Evolutionary conservation across 164 flowering plant species (phyloP).

Genomic region (Brasenia schreberi): DNA sequence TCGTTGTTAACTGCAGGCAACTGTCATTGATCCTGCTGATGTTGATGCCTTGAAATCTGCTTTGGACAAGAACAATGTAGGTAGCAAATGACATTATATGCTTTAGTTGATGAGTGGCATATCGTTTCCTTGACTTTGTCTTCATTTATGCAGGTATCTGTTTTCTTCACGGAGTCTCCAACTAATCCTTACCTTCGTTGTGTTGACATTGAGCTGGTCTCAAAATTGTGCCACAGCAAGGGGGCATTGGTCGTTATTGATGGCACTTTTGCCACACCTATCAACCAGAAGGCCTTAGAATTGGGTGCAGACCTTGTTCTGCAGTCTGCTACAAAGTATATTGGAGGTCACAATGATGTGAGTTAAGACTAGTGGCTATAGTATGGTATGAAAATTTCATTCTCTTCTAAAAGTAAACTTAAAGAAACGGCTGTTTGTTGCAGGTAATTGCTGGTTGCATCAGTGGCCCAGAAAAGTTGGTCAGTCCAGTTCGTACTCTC

Average conservation of each 20-base stretch:
- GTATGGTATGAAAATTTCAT: not conserved
- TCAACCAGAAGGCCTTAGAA: slow-evolving; percentile 89
- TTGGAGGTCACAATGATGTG: slow-evolving; percentile 95
- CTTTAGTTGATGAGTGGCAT: not conserved
- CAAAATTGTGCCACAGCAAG: slow-evolving; percentile 76
- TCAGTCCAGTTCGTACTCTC: slow-evolving; percentile 52
- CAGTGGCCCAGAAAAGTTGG: slow-evolving; percentile 62
- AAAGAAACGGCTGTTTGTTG: not conserved
- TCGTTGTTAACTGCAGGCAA: slow-evolving; percentile 43
- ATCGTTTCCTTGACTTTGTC: not conserved
- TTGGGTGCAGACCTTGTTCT: slow-evolving; percentile 93
- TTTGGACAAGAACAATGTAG: slow-evolving; percentile 54
- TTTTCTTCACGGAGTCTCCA: slow-evolving; percentile 97
- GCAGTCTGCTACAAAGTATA: slow-evolving; percentile 87
- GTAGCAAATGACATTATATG: slow-evolving; percentile 8
- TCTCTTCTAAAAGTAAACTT: not conserved
- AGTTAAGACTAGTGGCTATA: not conserved
- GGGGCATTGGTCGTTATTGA: slow-evolving; percentile 86
- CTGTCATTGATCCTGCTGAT: slow-evolving; percentile 91
- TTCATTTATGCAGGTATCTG: slow-evolving; percentile 48
- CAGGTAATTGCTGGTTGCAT: slow-evolving; percentile 93
- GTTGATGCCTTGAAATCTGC: slow-evolving; percentile 57
- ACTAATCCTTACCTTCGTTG: slow-evolving; percentile 95
- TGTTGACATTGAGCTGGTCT: slow-evolving; percentile 79
- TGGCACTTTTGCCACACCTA: slow-evolving; percentile 92